A percentile compares a stretch with the other conserved stretches of the same genome.
These are phyloP conservation scores for Ophiorrhiza pumila DNA, from an alignment of 257 asterid species.

Conservation along the genomic window DNA sequence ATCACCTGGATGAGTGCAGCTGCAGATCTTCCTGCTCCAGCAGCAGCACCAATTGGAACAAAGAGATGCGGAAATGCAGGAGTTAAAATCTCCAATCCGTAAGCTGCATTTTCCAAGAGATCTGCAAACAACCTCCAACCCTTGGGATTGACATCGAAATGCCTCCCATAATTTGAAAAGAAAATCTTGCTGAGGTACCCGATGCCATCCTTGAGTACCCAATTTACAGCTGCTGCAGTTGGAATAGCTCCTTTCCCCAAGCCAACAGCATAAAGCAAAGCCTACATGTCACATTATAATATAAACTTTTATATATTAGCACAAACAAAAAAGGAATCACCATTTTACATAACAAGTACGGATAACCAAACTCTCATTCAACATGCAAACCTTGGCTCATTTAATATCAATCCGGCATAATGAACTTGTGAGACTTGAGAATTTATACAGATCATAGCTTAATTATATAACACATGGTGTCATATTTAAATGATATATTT, in stretches of 20 bases:
- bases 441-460: neutral
- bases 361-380: neutral
- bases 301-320: constrained; percentile 2
- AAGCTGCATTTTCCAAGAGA: constrained; percentile 90
- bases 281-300: constrained; percentile 33
- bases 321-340: neutral
- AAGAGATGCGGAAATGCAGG: constrained; percentile 98
- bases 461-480: neutral
- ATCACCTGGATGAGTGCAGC: constrained; percentile 88
- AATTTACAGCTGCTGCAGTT: constrained; percentile 93
- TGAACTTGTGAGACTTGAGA: neutral
- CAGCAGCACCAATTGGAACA: constrained; percentile 89
- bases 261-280: constrained; percentile 95
- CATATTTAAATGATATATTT: neutral
- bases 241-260: constrained; percentile 98
- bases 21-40: constrained; percentile 98
- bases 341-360: neutral
- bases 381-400: neutral
- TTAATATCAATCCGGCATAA: neutral
- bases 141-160: constrained; percentile 93
- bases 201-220: constrained; percentile 98
- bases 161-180: constrained; percentile 87
- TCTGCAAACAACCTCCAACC: constrained; percentile 99
- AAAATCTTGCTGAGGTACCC: constrained; percentile 92
- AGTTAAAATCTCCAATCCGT: constrained; percentile 85